Percentiles rank a stretch among this genome's conserved stretches.
Evolutionary conservation across 805 yeast genomes (phyloP).

Genomic region (Hermanozyma aechmeae): DNA sequence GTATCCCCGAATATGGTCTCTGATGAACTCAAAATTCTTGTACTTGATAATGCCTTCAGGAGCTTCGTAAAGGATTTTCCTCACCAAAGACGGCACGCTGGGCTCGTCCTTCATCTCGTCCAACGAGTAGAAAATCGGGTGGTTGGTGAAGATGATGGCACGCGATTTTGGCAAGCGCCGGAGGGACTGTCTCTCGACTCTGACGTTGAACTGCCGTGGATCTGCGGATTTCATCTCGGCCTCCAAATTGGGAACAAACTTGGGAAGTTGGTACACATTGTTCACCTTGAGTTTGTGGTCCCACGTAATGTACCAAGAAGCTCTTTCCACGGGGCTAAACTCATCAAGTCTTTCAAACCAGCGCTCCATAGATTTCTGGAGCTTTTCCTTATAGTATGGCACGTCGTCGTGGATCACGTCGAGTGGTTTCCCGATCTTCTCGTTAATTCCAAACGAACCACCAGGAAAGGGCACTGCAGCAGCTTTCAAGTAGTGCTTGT

Average conservation of each 20-base stretch:
- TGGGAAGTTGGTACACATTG: constrained; percentile 47
- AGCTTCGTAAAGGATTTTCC: constrained; percentile 55
- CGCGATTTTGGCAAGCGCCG: constrained; percentile 54
- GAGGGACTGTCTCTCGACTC: constrained; percentile 68
- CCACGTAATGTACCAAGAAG: constrained; percentile 70
- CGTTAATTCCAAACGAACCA: constrained; percentile 56
- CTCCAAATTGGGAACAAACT: constrained; percentile 26
- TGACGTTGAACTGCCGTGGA: constrained; percentile 50
- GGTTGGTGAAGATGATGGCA: constrained; percentile 68
- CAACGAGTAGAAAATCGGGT: constrained; percentile 68
- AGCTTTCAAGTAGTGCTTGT: constrained; percentile 58
- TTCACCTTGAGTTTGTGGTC: constrained; percentile 53
- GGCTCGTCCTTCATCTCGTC: constrained; percentile 77
- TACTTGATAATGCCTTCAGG: constrained; percentile 59
- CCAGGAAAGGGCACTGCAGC: constrained; percentile 79
- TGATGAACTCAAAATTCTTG: constrained; percentile 48
- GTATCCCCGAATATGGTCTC: constrained; percentile 52
- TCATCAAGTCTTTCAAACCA: constrained; percentile 60
- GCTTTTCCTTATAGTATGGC: constrained; percentile 59
- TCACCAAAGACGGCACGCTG: constrained; percentile 64
- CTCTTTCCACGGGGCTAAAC: constrained; percentile 59
- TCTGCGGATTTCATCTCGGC: constrained; percentile 22
- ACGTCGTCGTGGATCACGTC: constrained; percentile 61
- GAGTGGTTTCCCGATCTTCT: constrained; percentile 51
- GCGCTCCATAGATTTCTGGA: constrained; percentile 62